Evolutionary conservation across 2,329 filamentous ascomycete species (phyloP), one percentile per base, ranked within the genome.

Genomic region (Elsinoe perseae): DNA sequence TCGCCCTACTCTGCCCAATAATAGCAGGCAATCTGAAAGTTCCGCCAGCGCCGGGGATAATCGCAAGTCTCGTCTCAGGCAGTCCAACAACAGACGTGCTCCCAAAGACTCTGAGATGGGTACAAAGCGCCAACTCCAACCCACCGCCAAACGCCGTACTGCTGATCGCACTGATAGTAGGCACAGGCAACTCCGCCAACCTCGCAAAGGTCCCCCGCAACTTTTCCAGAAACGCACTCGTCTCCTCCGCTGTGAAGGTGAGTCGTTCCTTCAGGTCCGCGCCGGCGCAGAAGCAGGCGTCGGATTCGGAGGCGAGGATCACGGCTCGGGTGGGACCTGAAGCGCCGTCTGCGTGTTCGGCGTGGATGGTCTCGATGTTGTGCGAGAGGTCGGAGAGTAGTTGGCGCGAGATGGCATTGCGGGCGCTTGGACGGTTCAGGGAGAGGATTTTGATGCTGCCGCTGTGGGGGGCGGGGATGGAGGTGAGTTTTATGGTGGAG

Each of bases 11-110:
- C 21, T 86, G 74, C 4, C 93, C 93, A 61, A 98, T 85, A 18
- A 98, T 73, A 7, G 79, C 80, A 1, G 90, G 89, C 0, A 98
- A 82, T 8, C 93, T 85, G 71, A 89, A 89, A 1, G 92, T 97
- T 59, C 92, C 93, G 42, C 93, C 93, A 1, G 92, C 93, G 58
- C 93, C 93, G 2, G 93, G 93, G 61, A 98, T 87, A 68, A 98
- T 98, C 56, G 87, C 93, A 2, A 98, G 80, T 2, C 91, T 80
- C 1, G 93, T 97, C 70, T 98, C 93, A 1, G 93, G 93, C 4
- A 97, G 81, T 0, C 84, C 91, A 56, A 98, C 83, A 21, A 78
- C 75, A 14, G 89, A 87, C 30, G 84, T 87, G 36, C 87, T 89
- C 28, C 84, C 81, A 62, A 97, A 85, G 54, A 98, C 85, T 62